phyloP scores from a whole-genome alignment of 192 early-diverging fungal species.

The Chytriomyces sp. region DNA sequence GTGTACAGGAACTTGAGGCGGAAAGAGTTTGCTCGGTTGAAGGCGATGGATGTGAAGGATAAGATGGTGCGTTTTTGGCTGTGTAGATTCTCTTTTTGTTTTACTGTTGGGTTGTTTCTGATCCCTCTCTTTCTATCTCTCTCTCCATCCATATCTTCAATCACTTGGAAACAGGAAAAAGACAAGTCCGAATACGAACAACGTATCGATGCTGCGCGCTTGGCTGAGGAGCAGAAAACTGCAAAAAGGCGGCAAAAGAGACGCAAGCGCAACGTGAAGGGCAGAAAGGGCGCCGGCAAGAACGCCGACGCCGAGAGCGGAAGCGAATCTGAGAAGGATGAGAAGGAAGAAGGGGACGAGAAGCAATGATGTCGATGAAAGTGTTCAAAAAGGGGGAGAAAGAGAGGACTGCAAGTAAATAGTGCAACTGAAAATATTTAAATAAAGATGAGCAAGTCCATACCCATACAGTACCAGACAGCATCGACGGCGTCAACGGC shows the following conservation, averaged over 20 bases:
- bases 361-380: background rate
- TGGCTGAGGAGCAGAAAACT: slow-evolving; percentile 79
- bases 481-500: no score
- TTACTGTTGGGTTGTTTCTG: background rate
- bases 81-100: background rate
- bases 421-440: no score
- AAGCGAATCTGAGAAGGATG: background rate
- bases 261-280: slow-evolving; percentile 58
- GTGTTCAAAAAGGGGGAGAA: background rate
- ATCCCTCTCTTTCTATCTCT: no score
- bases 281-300: slow-evolving; percentile 6
- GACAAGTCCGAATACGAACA: slow-evolving; percentile 66
- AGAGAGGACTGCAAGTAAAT: background rate
- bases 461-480: no score
- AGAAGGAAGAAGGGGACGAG: background rate
- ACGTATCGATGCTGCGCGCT: slow-evolving; percentile 61
- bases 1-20: slow-evolving; percentile 86
- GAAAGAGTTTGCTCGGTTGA: slow-evolving; percentile 82
- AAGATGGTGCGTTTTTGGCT: slow-evolving; percentile 59
- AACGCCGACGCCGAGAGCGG: background rate
- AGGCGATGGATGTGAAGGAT: slow-evolving; percentile 76
- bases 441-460: no score
- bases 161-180: slow-evolving; percentile 54
- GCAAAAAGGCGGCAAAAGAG: slow-evolving; percentile 89
- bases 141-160: slow-evolving; percentile 1